Base-by-base conservation (phyloP, 75 land plant species). In the Selaginella tamariscina region DNA sequence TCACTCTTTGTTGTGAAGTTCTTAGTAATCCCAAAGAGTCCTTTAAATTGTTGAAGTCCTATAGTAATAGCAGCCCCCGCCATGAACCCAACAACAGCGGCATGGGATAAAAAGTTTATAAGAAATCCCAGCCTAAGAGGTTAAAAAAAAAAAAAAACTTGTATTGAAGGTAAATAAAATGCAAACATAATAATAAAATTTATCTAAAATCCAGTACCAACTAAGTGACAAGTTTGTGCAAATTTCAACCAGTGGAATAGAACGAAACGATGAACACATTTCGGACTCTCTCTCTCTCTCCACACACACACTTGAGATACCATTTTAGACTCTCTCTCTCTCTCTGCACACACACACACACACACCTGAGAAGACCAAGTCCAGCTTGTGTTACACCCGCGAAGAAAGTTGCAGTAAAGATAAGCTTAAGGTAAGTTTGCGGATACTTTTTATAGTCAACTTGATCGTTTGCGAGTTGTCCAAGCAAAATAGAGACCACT, bases 71-170 rank as follows among this genome's bases (percentile, higher is more conserved):
- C 87, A 54, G 90, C 91, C 33, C 94, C 94, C 0, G 70, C 85
- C 94, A 86, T 89, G 75, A 89, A 89, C 5, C 94, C 94, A 29
- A 84, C 82, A 54, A 86, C 82, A 0, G 91, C 76, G 32, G 94
- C 87, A 75, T 89, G 90, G 27, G 91, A 86, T 56, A 89, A 65
- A 63, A 89, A 86, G 69, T 89, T 87, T 63, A 89, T 82, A 28
- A 33, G 15, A 39, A 33, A 23, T 22, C 72, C 69, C 21, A 59
- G 62, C 62, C 62, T 59, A n/a, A 59, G 9, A 59, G 5, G 26
- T 5, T 59, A n/a, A 15, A 39, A 39, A 15, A 39, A 39, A 15
- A 39, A 15, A 5, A 5, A 5, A 5, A 39, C 49, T 39, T 39
- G 49, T 39, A 39, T 15, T 39, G 5, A 5, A 39, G 15, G 49